These are phyloP conservation scores for Tephrocybe sp. DNA, from an alignment of 768 basidiomycete genomes.

Conservation along the genomic window DNA sequence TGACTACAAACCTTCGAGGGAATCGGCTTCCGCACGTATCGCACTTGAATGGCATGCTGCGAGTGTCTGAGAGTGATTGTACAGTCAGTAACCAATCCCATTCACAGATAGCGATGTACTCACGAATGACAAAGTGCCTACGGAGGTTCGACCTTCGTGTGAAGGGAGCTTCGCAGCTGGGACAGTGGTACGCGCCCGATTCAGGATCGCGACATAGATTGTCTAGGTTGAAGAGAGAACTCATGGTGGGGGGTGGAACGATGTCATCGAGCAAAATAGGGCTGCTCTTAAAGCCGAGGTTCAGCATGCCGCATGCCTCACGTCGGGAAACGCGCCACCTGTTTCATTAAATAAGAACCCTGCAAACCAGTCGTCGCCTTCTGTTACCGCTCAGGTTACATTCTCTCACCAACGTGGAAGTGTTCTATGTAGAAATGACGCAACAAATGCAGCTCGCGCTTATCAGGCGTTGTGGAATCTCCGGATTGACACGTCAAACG, in stretches of 20 bases:
- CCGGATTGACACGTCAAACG: not conserved
- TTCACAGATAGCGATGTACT: constrained; percentile 5
- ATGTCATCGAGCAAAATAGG: not conserved
- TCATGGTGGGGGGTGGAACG: not conserved
- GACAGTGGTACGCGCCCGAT: constrained; percentile 34
- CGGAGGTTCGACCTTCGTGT: constrained; percentile 35
- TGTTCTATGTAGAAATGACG: constrained; percentile 9
- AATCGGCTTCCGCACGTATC: constrained; percentile 4
- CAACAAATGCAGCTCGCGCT: not conserved
- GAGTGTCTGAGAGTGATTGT: constrained; percentile 4
- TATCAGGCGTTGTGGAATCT: constrained; percentile 2
- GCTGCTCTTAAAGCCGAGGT: constrained; percentile 1
- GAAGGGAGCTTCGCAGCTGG: constrained; percentile 33
- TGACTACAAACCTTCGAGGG: constrained; percentile 6
- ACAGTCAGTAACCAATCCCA: not conserved
- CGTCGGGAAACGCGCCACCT: not conserved
- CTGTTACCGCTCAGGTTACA: constrained; percentile 1
- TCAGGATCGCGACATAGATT: constrained; percentile 30
- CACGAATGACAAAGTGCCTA: constrained; percentile 34
- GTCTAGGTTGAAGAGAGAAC: constrained; percentile 23
- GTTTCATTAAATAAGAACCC: not conserved
- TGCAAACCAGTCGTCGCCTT: not conserved
- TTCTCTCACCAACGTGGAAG: not conserved
- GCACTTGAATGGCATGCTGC: constrained; percentile 10
- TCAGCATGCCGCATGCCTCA: not conserved